These are phyloP conservation scores for Cercophora scortea DNA, from an alignment of 495 filamentous ascomycete species.

Conservation along the genomic window DNA sequence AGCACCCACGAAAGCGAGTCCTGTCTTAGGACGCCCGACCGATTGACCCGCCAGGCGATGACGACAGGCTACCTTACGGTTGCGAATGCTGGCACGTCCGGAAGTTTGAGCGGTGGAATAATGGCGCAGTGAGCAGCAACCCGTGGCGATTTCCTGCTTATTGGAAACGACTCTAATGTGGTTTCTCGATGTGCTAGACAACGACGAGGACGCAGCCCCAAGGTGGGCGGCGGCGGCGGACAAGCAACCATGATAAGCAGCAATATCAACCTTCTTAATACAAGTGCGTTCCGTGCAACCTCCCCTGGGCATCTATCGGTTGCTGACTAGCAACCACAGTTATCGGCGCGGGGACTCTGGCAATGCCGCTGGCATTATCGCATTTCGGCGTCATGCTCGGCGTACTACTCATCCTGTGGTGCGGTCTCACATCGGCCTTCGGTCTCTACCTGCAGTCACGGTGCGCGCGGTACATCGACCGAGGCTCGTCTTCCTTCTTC, in stretches of 20 bases:
- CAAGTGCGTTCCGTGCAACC: conserved; percentile 48
- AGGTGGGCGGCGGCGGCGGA: conserved; percentile 45
- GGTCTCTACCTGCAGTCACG: conserved; percentile 90
- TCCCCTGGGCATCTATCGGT: too few species aligned
- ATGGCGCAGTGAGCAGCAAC: conserved; percentile 32
- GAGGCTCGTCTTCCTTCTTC: conserved; percentile 76
- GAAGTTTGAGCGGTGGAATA: conserved; percentile 19
- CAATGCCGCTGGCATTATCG: conserved; percentile 88
- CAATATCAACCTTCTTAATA: conserved; percentile 92
- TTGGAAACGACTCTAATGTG: not conserved
- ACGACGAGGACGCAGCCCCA: conserved; percentile 29
- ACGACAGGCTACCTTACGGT: conserved; percentile 36
- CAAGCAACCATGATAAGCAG: conserved; percentile 85
- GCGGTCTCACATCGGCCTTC: conserved; percentile 78
- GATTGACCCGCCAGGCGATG: conserved; percentile 13
- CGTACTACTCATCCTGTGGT: conserved; percentile 80
- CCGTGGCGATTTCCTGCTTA: not conserved
- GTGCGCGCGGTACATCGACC: conserved; percentile 86
- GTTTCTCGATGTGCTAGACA: conserved; percentile 17
- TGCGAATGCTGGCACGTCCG: conserved; percentile 23
- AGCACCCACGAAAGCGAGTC: too few species aligned
- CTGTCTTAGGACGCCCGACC: not conserved
- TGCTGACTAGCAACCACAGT: conserved; percentile 40
- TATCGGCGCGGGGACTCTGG: conserved; percentile 86
- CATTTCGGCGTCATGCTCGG: conserved; percentile 86